Evolutionary conservation across 129 eudicot species (phyloP).

Genomic region (Mikania micrantha): DNA sequence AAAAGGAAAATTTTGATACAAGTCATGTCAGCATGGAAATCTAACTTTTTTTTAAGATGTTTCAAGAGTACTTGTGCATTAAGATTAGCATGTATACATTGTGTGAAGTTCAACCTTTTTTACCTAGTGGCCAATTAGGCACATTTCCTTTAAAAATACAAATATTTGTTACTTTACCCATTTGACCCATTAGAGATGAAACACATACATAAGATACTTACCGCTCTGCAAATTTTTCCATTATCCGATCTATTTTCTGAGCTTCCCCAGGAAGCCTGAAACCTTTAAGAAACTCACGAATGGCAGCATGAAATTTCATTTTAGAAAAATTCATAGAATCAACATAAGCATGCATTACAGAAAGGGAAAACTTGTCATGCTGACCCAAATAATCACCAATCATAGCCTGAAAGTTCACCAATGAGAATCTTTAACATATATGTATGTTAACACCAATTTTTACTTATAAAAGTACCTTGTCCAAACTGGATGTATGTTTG

Average conservation of each 20-base stretch:
- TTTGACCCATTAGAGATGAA: neutral
- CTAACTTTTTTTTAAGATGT: neutral
- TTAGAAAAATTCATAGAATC: slow-evolving; percentile 81
- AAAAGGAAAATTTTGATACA: neutral
- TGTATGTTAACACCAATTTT: neutral
- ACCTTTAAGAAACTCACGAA: slow-evolving; percentile 82
- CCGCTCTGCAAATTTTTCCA: slow-evolving; percentile 99
- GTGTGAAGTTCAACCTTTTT: neutral
- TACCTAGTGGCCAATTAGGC: neutral
- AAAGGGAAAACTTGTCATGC: slow-evolving; percentile 84
- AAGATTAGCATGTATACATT: neutral
- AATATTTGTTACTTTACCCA: neutral
- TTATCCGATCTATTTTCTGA: slow-evolving; percentile 87
- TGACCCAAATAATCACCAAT: slow-evolving; percentile 95
- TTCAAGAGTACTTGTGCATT: neutral
- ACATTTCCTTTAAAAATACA: neutral
- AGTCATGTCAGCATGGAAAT: neutral
- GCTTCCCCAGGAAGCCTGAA: slow-evolving; percentile 98
- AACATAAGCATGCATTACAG: slow-evolving; percentile 96
- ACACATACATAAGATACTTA: slow-evolving; percentile 23
- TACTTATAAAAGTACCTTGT: slow-evolving; percentile 48
- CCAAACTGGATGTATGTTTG: slow-evolving; percentile 59
- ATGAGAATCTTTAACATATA: slow-evolving; percentile 1
- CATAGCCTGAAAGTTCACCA: slow-evolving; percentile 55
- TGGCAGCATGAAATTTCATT: slow-evolving; percentile 78